phyloP scores from a whole-genome alignment of 2,329 filamentous ascomycete species.

The Bipolaris sorokiniana region DNA sequence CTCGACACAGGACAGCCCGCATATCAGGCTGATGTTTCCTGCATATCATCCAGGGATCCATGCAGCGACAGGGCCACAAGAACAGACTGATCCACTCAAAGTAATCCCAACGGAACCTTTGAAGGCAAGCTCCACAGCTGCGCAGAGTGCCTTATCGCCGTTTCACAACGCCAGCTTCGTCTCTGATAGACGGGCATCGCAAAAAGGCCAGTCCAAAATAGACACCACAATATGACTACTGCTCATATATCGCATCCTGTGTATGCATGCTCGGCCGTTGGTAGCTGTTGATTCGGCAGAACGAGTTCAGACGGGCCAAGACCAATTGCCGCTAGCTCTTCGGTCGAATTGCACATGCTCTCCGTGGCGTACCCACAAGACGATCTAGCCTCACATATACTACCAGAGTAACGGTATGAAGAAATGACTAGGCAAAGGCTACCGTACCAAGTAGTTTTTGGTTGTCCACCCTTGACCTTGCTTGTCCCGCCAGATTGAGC shows the following conservation, averaged over 20 bases:
- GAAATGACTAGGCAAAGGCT: constrained; percentile 43
- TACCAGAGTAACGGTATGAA: constrained; percentile 43
- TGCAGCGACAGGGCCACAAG: constrained; percentile 30
- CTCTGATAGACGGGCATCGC: constrained; percentile 36
- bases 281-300: constrained; percentile 42
- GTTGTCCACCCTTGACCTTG: constrained; percentile 45
- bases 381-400: constrained; percentile 44
- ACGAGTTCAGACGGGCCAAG: constrained; percentile 29
- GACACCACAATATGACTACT: constrained; percentile 35
- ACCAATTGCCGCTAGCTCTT: constrained; percentile 18
- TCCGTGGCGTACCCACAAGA: constrained; percentile 32
- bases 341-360: constrained; percentile 26
- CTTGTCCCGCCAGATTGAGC: constrained; percentile 45
- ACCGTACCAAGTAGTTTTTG: constrained; percentile 34
- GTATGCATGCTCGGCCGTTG: constrained; percentile 32
- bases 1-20: constrained; percentile 32
- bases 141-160: constrained; percentile 47
- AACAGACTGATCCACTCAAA: constrained; percentile 35
- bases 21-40: constrained; percentile 45
- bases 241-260: constrained; percentile 23
- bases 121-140: constrained; percentile 29
- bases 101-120: constrained; percentile 22
- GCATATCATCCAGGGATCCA: constrained; percentile 32
- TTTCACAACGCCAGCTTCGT: constrained; percentile 39
- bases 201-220: constrained; percentile 22